phyloP scores from a whole-genome alignment of 768 basidiomycete genomes.

The Pleurotus cornucopiae region DNA sequence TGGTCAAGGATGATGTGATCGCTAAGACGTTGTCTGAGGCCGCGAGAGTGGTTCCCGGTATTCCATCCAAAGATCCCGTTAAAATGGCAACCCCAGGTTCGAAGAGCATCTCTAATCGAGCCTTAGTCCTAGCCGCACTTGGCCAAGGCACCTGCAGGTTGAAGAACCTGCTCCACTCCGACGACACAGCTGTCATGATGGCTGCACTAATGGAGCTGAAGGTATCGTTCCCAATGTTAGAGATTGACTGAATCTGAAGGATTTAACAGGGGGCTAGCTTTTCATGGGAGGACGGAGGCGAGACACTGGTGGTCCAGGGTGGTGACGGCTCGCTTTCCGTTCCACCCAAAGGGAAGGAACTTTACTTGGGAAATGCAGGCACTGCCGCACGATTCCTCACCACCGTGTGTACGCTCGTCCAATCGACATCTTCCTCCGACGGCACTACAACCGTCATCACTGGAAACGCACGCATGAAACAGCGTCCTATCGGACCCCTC shows the following conservation, averaged over 20 bases:
- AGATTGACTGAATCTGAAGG: background rate
- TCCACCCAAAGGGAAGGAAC: conserved; percentile 76
- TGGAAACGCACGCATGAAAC: conserved; percentile 98
- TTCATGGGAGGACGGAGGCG: conserved; percentile 93
- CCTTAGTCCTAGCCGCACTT: conserved; percentile 88
- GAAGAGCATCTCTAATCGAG: conserved; percentile 95
- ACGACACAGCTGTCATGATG: conserved; percentile 99
- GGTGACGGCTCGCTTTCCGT: conserved; percentile 77
- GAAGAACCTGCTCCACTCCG: conserved; percentile 90
- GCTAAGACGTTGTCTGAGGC: conserved; percentile 78
- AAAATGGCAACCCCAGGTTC: conserved; percentile 91
- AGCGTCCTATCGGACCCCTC: conserved; percentile 93
- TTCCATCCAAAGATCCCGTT: conserved; percentile 54
- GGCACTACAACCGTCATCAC: conserved; percentile 75
- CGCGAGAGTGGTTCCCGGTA: conserved; percentile 66
- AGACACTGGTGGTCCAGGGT: conserved; percentile 89
- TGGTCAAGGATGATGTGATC: conserved; percentile 78
- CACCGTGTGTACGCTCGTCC: conserved; percentile 90
- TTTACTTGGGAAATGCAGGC: conserved; percentile 96
- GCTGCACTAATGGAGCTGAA: conserved; percentile 83
- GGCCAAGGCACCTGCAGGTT: conserved; percentile 84
- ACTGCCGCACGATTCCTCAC: conserved; percentile 98
- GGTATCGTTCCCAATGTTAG: conserved; percentile 32
- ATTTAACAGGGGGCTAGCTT: conserved; percentile 77
- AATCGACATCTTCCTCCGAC: conserved; percentile 31